Conservation (phyloP, 2,329 filamentous ascomycete genomes). For the Canariomyces notabilis region DNA sequence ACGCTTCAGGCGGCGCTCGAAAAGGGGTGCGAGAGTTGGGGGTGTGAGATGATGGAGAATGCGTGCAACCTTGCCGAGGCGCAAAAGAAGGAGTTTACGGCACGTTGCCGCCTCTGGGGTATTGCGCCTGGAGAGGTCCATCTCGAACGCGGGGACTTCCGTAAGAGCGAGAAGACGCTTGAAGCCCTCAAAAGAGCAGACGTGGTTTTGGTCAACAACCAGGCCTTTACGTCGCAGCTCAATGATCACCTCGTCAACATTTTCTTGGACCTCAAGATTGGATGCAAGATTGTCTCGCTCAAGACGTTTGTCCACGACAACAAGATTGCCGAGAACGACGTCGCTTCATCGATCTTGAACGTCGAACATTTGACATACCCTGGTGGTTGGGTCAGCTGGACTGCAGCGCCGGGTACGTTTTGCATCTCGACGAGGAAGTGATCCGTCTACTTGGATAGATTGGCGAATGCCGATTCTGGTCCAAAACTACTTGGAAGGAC, state of each 20-base stretch:
- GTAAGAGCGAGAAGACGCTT: conserved; percentile 64
- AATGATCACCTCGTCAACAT: conserved; percentile 82
- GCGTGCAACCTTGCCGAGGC: conserved; percentile 75
- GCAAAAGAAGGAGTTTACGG: conserved; percentile 76
- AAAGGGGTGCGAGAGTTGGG: conserved; percentile 90
- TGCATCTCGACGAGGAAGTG: conserved; percentile 74
- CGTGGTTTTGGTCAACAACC: conserved; percentile 97
- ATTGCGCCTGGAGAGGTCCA: conserved; percentile 72
- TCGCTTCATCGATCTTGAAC: conserved; percentile 74
- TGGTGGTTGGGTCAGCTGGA: conserved; percentile 86
- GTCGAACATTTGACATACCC: conserved; percentile 61
- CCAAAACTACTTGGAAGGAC: conserved; percentile 3
- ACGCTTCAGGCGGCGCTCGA: conserved; percentile 90
- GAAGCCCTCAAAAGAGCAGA: conserved; percentile 77
- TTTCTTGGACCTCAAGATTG: conserved; percentile 89
- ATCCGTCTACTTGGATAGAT: conserved; percentile 4
- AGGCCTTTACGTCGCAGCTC: conserved; percentile 83
- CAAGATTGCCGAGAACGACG: conserved; percentile 71
- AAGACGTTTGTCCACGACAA: conserved; percentile 84
- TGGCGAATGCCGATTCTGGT: conserved; percentile 1
- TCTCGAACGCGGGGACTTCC: conserved; percentile 79
- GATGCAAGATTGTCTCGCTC: conserved; percentile 83
- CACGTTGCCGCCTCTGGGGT: conserved; percentile 87
- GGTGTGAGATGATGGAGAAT: conserved; percentile 93
- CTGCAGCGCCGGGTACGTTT: conserved; percentile 74